Base-by-base conservation (phyloP, 148 eudicot species). In the Rhododendron vialii region DNA sequence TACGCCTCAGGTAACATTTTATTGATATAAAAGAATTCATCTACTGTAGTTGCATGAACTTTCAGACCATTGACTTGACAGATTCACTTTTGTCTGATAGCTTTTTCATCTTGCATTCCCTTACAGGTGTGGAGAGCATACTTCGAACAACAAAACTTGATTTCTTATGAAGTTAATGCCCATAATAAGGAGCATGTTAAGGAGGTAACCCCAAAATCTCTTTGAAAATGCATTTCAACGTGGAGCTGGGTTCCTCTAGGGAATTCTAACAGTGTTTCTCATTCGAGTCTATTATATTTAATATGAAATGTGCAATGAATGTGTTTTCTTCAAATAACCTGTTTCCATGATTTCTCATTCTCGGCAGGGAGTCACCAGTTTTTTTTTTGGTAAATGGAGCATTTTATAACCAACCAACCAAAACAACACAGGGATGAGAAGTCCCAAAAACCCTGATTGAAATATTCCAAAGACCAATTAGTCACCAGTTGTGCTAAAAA, bases 201-300 rank as follows among this genome's bases (percentile, higher is more conserved):
- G 90, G 92, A 93, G 99, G 98, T 93, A 92, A 85, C 15, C 2
- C 14, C 41, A 33, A 71, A 3, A 33, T 33, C 78, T 36, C 48
- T 74, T 73, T 59, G 65, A 73, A 26, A 84, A 50, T 48, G 35
- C 80, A 48, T 74, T 84, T 53, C 41, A 50, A 33, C 11, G 0
- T 33, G 50, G 51, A n/a, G 26, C 65, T 47, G 26, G 38, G 33
- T 41, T 3, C 1, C 38, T 67, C 51, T 28, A 2, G 33, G 35
- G 74, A 67, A 28, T 26, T 67, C 28, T 30, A 13, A 30, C 9
- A 30, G 41, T 71, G 38, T 71, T 71, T 30, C 76, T 71, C 41
- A 30, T 33, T 30, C 12, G 38, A 13, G 20, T 71, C 18, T 28
- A 71, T 71, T 71, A 71, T 15, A 14, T 71, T 4, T 30, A 28